Base-by-base conservation (phyloP, 1,284 basidiomycete genomes). In the Phenoliferia sp. region DNA sequence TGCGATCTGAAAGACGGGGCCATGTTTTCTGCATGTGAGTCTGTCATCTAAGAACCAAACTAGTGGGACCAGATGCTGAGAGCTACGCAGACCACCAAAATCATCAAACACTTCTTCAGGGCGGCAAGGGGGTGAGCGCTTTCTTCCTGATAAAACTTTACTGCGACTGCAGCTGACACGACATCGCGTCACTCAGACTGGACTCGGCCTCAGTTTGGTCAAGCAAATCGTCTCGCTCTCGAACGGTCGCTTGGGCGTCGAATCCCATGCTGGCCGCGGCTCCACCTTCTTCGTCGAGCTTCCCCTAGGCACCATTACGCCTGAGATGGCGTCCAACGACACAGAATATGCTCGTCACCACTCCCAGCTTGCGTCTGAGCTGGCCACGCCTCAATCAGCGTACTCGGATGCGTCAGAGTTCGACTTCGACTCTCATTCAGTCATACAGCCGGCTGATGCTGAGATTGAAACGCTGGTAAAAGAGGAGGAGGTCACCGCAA, bases 141-240 rank as follows among this genome's bases (percentile, higher is more conserved):
- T n/a, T n/a, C n/a, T n/a, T n/a, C n/a, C n/a, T n/a, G n/a, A n/a
- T n/a, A n/a, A n/a, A n/a, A n/a, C n/a, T n/a, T n/a, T n/a, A n/a
- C n/a, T n/a, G n/a, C n/a, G n/a, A n/a, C n/a, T n/a, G n/a, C n/a
- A n/a, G n/a, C n/a, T n/a, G n/a, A n/a, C n/a, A n/a, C n/a, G n/a
- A n/a, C n/a, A n/a, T n/a, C n/a, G n/a, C n/a, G n/a, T n/a, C n/a
- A n/a, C 39, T 44, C 39, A 44, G 39, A 65, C 62, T 17, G 62
- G 64, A 55, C 65, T 76, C n/a, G 92, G 92, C 17, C 79, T 94
- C 28, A 91, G 91, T 2, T 84, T 94, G 28, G 90, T 94, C n/a
- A 84, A 90, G 50, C 90, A 92, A 76, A 94, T 95, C 66, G 89
- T 95, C 70, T 90, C 89, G 78, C 82, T 92, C 36, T 88, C 85